A percentile compares a stretch with the other conserved stretches of the same genome.
Evolutionary conservation across 495 filamentous ascomycete species (phyloP).

Genomic region (Hypoxylon trugodes): DNA sequence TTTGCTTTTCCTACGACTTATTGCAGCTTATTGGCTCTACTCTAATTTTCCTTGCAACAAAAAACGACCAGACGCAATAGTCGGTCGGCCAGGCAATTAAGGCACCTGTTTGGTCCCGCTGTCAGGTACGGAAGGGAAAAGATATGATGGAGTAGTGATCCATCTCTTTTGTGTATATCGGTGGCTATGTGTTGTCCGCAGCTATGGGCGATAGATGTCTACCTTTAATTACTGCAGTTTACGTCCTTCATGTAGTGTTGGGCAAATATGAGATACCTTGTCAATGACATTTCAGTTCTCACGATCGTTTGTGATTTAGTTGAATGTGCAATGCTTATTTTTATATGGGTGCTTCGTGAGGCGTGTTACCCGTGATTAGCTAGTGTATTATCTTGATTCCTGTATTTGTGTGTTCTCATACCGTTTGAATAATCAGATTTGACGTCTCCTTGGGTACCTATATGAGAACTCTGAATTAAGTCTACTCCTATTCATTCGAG

Average conservation of each 20-base stretch:
- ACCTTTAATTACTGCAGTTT: slow-evolving; percentile 20
- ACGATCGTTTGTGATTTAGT: not conserved
- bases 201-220: slow-evolving; percentile 1
- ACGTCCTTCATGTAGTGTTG: slow-evolving; percentile 7
- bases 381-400: no score
- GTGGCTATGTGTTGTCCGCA: slow-evolving; percentile 1
- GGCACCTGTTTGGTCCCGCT: slow-evolving; percentile 5
- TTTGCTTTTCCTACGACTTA: slow-evolving; percentile 23
- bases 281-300: not conserved
- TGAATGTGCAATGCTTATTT: no score
- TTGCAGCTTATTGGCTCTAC: slow-evolving; percentile 10
- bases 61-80: slow-evolving; percentile 13
- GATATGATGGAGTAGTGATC: slow-evolving; percentile 25
- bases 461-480: no score
- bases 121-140: slow-evolving; percentile 19
- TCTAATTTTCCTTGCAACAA: slow-evolving; percentile 29
- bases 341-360: not conserved
- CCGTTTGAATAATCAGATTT: no score
- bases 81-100: slow-evolving; percentile 15
- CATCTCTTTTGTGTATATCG: slow-evolving; percentile 34
- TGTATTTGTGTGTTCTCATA: no score
- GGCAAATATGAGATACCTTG: slow-evolving; percentile 28
- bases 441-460: no score
- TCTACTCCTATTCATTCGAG: no score
- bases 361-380: no score